Conservation (phyloP, 495 filamentous ascomycete species). For the Aspergillus mulundensis region DNA sequence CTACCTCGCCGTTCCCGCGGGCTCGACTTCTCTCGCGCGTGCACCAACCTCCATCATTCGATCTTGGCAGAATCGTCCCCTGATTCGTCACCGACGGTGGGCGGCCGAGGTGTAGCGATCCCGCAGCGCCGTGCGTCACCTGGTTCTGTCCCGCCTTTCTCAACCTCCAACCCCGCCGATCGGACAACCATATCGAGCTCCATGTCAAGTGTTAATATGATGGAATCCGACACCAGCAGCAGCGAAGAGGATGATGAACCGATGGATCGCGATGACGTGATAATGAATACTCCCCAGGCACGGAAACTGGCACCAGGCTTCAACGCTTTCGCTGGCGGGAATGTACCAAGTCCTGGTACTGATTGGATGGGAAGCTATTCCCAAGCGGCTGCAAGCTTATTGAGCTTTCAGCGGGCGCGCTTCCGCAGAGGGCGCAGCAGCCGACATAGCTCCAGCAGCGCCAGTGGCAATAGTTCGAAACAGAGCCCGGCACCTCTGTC, state of each 20-base stretch:
- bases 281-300: conserved; percentile 55
- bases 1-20: conserved; percentile 83
- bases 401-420: conserved; percentile 70
- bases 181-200: conserved; percentile 76
- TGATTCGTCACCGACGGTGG: conserved; percentile 86
- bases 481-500: conserved; percentile 61
- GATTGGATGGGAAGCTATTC: conserved; percentile 61
- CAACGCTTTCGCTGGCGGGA: conserved; percentile 45
- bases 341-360: conserved; percentile 45
- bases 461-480: conserved; percentile 65
- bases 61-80: conserved; percentile 89
- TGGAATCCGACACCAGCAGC: conserved; percentile 70
- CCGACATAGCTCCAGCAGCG: conserved; percentile 66
- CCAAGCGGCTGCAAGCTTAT: conserved; percentile 63
- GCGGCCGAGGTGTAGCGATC: conserved; percentile 73
- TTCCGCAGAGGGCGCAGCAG: conserved; percentile 54
- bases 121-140: conserved; percentile 56
- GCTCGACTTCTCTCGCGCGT: conserved; percentile 87
- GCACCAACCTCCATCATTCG: conserved; percentile 94
- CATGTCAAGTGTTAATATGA: conserved; percentile 75
- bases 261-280: conserved; percentile 82
- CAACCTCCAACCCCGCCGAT: conserved; percentile 51
- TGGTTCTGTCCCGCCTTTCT: conserved; percentile 35
- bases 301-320: conserved; percentile 34
- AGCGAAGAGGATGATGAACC: conserved; percentile 72